These are phyloP conservation scores for Fusarium xyrophilum DNA, from an alignment of 2,329 filamentous ascomycete species.

Conservation along the genomic window DNA sequence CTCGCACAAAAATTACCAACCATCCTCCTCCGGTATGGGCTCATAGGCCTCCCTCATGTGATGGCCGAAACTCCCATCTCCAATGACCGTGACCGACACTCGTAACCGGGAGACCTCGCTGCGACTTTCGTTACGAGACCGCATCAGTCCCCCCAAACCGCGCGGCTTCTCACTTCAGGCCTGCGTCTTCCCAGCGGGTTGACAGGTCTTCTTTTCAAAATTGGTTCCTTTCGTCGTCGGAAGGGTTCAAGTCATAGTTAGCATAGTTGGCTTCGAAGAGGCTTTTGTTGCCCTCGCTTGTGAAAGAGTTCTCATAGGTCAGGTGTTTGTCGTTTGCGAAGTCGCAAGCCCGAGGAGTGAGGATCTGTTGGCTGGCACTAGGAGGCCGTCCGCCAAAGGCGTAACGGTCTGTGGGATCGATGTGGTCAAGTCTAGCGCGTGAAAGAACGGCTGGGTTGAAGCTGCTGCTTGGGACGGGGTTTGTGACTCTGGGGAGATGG, in stretches of 20 bases:
- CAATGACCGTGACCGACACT: neutral
- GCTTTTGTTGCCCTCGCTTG: neutral
- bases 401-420: neutral
- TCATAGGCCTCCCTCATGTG: neutral
- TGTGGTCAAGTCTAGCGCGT: neutral
- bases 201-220: neutral
- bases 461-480: neutral
- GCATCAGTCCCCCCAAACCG: neutral
- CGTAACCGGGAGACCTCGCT: neutral
- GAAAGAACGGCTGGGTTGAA: neutral
- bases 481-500: neutral
- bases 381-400: neutral
- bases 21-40: neutral
- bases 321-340: neutral
- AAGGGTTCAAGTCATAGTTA: neutral
- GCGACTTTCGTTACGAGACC: neutral
- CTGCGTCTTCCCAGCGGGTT: neutral
- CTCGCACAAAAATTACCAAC: neutral
- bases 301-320: neutral
- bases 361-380: neutral
- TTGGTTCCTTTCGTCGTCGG: neutral
- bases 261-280: neutral
- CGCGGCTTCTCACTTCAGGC: slow-evolving; percentile 18
- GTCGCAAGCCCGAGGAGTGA: neutral
- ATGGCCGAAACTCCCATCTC: neutral